Base-by-base conservation (phyloP, 495 filamentous ascomycete genomes). In the Bryoglossum gracile region DNA sequence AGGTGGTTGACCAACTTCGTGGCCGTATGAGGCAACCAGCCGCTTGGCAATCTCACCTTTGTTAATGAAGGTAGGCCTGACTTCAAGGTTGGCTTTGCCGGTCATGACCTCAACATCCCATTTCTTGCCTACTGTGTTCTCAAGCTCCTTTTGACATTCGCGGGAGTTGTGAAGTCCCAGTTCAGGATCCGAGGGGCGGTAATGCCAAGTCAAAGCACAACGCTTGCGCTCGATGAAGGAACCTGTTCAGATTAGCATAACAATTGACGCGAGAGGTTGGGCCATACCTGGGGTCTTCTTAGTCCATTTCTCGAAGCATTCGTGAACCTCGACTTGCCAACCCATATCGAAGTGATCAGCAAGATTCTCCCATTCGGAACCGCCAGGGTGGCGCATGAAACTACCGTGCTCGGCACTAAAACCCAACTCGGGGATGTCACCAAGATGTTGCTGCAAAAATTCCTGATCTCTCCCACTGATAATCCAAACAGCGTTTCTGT, bases 191-290 rank as follows among this genome's bases (percentile, higher is more conserved):
- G 87, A 86, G 4, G 83, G 80, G 35, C 92, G 89, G 58, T 95
- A 98, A 60, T 98, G 92, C 94, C 92, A 98, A 6, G 91, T 96
- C 45, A 97, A 65, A 8, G 92, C 89, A 52, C 90, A 86, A 17
- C 84, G 80, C 67, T 98, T 98, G 32, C 81, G 80, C 62, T 98
- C 92, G 48, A 95, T 89, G 59, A 90, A 92, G 2, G 89, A 87
- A 11, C 84, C 83, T 83, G 3, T 9, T 18, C 6, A 8, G 10
- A 58, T 70, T 59, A 69, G 66, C 32, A 42, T 54, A 6, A 33
- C 33, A 16, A 17, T 13, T 1, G n/a, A 8, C 3, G 16, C 6
- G 10, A 16, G 22, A 8, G 24, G n/a, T 13, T 39, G 17, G 32
- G 10, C 62, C 69, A 43, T 67, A 72, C 89, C 91, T 43, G 83